phyloP scores from a whole-genome alignment of 306 rosid species.

The Casuarina glauca region DNA sequence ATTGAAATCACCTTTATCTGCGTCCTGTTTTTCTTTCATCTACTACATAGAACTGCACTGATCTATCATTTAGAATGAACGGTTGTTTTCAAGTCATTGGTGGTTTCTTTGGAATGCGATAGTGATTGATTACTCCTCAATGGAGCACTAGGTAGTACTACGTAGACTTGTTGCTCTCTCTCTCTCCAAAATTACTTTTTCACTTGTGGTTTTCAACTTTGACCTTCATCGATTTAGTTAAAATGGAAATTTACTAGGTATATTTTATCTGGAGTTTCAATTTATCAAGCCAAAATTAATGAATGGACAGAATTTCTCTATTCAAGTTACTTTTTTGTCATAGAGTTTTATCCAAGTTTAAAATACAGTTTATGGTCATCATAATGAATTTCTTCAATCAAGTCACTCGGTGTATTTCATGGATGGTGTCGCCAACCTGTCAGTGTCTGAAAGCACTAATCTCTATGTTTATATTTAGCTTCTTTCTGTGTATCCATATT shows the following conservation, averaged over 20 bases:
- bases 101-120: neutral
- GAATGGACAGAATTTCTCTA: neutral
- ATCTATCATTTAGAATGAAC: neutral
- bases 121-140: neutral
- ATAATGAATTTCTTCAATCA: neutral
- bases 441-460: neutral
- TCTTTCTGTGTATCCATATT: conserved; percentile 3
- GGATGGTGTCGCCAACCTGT: conserved; percentile 1
- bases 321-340: too few relatives aligned
- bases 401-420: neutral
- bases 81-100: neutral
- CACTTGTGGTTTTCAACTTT: neutral
- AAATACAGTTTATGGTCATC: neutral
- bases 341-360: neutral
- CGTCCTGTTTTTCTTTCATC: neutral
- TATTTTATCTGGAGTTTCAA: neutral
- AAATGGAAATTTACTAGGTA: neutral
- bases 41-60: neutral
- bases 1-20: neutral
- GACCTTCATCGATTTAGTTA: neutral
- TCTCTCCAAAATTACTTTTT: neutral
- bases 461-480: neutral
- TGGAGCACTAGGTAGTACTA: neutral
- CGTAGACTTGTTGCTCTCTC: neutral
- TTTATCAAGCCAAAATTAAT: neutral